Base-by-base conservation (phyloP, 139 green algal species). In the Chlamydomonas incerta region DNA sequence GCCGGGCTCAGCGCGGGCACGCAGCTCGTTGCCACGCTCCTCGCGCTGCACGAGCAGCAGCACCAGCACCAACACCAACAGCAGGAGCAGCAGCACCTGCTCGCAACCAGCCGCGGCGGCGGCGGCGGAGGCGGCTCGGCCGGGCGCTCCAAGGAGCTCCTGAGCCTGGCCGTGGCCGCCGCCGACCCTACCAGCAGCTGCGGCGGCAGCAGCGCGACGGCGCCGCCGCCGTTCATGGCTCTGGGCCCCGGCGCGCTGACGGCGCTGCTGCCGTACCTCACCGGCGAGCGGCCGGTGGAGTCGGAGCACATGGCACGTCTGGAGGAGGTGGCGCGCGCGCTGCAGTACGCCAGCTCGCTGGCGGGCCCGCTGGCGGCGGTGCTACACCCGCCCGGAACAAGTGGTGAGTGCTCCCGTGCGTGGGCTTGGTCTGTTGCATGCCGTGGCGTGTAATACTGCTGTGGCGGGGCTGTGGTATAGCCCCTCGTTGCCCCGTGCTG, bases 301-400 rank as follows among this genome's bases (percentile, higher is more conserved):
- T 47, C 60, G 35, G 74, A 88, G 47, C 84, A 88, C 47, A 57
- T 84, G 9, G 84, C 68, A 0, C 67, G 72, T 17, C 84, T 88
- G 68, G 84, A 83, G 37, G 74, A 83, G 37, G 35, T 65, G 67
- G 84, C 75, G 37, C 34, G 75, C 0, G 84, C 84, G 41, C 75
- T 88, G 74, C 67, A 75, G 52, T 88, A 88, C 84, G 84, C 84
- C 1, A 80, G 71, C 3, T 83, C 83, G 17, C 74, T 88, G 52
- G 83, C 83, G 17, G 74, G 73, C 29, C 83, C 83, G 63, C 84
- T 88, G 74, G 84, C 84, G n/a, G 74, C 80, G 52, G 74, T 74
- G 65, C 67, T 88, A 35, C 84, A 81, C 74, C 75, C 81, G 50
- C 74, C 83, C 2, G 41, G 41, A 50, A 8, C 41, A 5, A 13